Conservation (phyloP, 805 yeast genomes). For the Pichia exigua region DNA sequence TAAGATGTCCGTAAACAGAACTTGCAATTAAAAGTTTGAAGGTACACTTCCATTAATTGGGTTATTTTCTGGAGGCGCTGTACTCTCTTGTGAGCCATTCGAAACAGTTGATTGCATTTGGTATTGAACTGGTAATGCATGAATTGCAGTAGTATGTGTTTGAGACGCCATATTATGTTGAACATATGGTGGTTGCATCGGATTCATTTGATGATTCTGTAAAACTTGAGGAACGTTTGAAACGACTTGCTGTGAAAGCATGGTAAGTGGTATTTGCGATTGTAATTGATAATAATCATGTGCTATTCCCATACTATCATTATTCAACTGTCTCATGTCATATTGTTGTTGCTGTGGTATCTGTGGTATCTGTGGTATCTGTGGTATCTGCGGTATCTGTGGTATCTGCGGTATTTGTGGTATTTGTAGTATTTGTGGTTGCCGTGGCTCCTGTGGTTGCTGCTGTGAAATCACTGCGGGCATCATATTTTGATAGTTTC, state of each 20-base stretch:
- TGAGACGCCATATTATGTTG: neutral
- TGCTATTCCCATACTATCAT: neutral
- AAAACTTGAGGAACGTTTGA: neutral
- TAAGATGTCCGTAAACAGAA: neutral
- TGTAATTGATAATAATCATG: neutral
- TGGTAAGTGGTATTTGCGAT: neutral
- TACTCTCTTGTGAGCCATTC: neutral
- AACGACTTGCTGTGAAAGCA: neutral
- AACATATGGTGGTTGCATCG: neutral
- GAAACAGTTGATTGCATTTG: neutral
- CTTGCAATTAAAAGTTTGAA: neutral
- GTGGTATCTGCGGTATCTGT: neutral
- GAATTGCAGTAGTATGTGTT: neutral
- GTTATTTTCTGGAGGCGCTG: neutral
- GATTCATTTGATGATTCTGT: neutral
- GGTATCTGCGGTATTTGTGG: neutral
- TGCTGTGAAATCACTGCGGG: neutral
- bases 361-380: neutral
- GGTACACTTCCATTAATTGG: neutral
- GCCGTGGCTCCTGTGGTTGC: neutral
- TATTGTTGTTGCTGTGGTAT: neutral
- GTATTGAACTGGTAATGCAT: neutral
- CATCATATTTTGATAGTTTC: neutral
- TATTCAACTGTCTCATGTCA: neutral
- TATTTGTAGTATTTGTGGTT: neutral